Evolutionary conservation across 495 filamentous ascomycete species (phyloP).

Genomic region (Bathelium albidoporum): DNA sequence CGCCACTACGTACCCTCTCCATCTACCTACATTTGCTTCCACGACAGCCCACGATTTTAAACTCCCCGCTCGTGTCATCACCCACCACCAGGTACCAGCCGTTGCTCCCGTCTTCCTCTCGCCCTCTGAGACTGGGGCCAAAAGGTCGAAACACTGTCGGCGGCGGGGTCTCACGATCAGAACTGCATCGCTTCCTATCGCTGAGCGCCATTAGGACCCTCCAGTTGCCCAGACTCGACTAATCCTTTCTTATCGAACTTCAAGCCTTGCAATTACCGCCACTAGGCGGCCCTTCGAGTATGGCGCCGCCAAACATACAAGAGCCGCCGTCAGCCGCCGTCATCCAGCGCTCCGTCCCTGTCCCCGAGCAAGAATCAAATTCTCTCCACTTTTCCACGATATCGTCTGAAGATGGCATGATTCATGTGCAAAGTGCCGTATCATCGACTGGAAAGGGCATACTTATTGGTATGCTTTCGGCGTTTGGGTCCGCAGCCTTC

Average conservation of each 20-base stretch:
- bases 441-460: constrained; percentile 65
- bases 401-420: background rate
- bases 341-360: background rate
- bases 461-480: constrained; percentile 90
- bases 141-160: background rate
- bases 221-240: background rate
- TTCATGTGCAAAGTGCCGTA: background rate
- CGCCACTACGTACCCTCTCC: background rate
- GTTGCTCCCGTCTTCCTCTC: no score
- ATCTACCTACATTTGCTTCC: no score
- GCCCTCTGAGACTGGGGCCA: background rate
- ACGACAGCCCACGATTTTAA: no score
- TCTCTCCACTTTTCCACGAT: background rate
- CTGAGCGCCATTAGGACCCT: background rate
- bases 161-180: background rate
- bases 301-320: background rate
- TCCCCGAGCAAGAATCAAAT: background rate
- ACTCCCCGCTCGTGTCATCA: no score
- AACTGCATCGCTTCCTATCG: background rate
- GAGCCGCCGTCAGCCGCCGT: background rate
- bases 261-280: background rate
- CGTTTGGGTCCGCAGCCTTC: constrained; percentile 82
- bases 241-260: background rate
- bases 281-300: background rate
- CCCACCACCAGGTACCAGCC: no score